Base-by-base conservation (phyloP, 495 filamentous ascomycete genomes). In the Hypoxylon lenormandii region DNA sequence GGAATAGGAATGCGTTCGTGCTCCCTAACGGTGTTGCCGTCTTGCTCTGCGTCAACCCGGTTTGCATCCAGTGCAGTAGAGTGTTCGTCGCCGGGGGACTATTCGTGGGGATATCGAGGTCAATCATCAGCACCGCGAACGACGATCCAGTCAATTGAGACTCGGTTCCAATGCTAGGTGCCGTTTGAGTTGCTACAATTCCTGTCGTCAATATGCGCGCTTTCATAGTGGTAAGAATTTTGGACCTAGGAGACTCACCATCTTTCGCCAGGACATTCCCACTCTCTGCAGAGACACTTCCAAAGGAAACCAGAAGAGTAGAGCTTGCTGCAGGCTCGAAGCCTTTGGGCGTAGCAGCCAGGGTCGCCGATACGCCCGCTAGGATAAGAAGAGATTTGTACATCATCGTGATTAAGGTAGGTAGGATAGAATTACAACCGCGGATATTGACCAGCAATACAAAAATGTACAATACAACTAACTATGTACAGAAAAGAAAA, bases 11-110 rank as follows among this genome's bases (percentile, higher is more conserved):
- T 5, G 68, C 78, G 5, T 52, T 56, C 30, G 60, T 47, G 11
- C 65, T 42, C 56, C 79, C 80, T 38, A 82, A 23, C 4, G 57
- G 22, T 0, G 74, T 73, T 6, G 77, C 57, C 12, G 58, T 57
- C 16, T 74, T 60, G 22, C 76, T 70, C 26, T 80, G 76, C 11
- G 69, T 76, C 19, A 82, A 74, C 18, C 74, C 78, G 5, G 73
- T 79, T 63, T 82, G 81, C 61, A 81, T 48, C 80, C 81, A 83
- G 72, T 80, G 76, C 28, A 81, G 73, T 15, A 80, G 56, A 12
- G 79, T 81, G 50, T 61, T 70, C 7, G 80, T 81, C 19, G 61
- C 15, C 0, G 75, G 76, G 0, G 80, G 75, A 26, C 15, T 77
- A 65, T 77, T 43, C 12, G 79, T 78, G 2, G 80, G 80, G 43